Percentiles rank a stretch among this genome's conserved stretches.
Evolutionary conservation across 345 rosid species (phyloP).

Genomic region (Citrus sp.): DNA sequence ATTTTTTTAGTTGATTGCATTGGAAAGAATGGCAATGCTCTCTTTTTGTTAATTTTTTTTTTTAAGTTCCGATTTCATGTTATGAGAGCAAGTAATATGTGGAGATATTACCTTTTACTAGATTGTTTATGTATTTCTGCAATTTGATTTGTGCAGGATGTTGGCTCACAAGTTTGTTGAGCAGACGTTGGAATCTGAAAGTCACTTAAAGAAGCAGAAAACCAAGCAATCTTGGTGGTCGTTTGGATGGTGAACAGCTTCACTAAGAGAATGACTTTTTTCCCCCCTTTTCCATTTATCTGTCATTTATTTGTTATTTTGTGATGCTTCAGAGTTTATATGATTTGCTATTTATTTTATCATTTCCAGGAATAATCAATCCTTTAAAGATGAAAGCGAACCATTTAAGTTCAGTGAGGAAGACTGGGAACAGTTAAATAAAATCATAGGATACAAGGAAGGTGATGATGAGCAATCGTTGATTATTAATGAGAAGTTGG

Average conservation of each 20-base stretch:
- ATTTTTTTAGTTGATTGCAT: neutral
- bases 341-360: slow-evolving; percentile 18
- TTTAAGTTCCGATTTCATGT: neutral
- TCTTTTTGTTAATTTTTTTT: neutral
- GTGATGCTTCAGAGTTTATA: neutral
- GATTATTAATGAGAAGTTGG: slow-evolving; percentile 48
- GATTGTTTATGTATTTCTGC: neutral
- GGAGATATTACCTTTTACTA: neutral
- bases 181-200: slow-evolving; percentile 57
- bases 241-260: slow-evolving; percentile 65
- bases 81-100: neutral
- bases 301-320: neutral
- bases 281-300: neutral
- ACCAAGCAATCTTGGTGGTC: slow-evolving; percentile 94
- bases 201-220: slow-evolving; percentile 51
- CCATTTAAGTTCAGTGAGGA: slow-evolving; percentile 71
- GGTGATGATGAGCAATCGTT: slow-evolving; percentile 52
- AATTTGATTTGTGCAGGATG: slow-evolving; percentile 54
- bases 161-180: slow-evolving; percentile 94
- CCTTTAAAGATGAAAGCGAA: slow-evolving; percentile 65
- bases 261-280: neutral
- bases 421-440: slow-evolving; percentile 90
- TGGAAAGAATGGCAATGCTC: neutral
- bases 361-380: slow-evolving; percentile 56
- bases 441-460: slow-evolving; percentile 88